These are phyloP conservation scores for Acanthamoeba lenticulata DNA, from an alignment of 208 protist genomes.

Conservation along the genomic window DNA sequence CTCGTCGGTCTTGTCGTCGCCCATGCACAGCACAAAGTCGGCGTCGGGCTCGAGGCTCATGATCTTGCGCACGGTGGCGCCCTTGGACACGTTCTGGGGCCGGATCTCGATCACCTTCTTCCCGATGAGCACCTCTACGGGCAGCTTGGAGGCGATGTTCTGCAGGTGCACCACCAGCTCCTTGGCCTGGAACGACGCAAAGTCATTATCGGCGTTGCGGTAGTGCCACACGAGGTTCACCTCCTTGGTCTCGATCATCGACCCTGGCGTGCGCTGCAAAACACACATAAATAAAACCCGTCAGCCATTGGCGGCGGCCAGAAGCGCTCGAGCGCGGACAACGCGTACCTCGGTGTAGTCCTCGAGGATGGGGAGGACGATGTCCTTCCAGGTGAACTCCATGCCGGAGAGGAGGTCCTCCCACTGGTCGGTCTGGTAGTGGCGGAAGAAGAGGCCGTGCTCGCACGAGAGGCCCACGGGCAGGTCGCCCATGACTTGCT, in stretches of 20 bases:
- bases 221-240: conserved; percentile 84
- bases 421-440: conserved; percentile 10
- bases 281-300: neutral
- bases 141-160: conserved; percentile 71
- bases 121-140: conserved; percentile 80
- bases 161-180: conserved; percentile 83
- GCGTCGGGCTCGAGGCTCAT: conserved; percentile 1
- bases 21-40: conserved; percentile 69
- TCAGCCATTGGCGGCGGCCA: no score
- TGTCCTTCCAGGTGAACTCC: conserved; percentile 79
- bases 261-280: conserved; percentile 78
- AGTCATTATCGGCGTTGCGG: conserved; percentile 83
- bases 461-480: conserved; percentile 60
- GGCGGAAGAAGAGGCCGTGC: conserved; percentile 68
- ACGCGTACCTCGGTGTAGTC: conserved; percentile 39
- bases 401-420: conserved; percentile 62
- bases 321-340: no score
- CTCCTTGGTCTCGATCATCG: conserved; percentile 81
- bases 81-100: conserved; percentile 52
- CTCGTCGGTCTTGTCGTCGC: conserved; percentile 71
- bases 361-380: conserved; percentile 71
- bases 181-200: conserved; percentile 83
- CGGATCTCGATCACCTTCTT: conserved; percentile 75
- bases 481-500: conserved; percentile 3
- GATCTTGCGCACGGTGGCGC: conserved; percentile 49